phyloP scores from a whole-genome alignment of 805 yeast species.

The Diddensiella santjacobensis region DNA sequence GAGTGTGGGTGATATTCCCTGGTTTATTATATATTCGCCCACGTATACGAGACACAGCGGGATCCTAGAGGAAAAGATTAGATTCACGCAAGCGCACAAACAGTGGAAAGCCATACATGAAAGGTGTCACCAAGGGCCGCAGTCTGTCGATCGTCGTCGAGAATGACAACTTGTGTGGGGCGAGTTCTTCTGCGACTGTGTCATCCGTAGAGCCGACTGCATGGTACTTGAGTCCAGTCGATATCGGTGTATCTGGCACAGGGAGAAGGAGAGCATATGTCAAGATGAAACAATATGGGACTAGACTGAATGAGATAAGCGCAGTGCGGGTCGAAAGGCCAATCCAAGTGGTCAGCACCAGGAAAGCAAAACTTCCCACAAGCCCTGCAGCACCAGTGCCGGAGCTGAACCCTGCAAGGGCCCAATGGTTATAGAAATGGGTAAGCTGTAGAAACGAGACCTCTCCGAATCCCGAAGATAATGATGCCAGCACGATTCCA shows the following conservation, averaged over 20 bases:
- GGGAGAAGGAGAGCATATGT: constrained; percentile 34
- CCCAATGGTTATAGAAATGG: constrained; percentile 58
- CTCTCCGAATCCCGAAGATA: constrained; percentile 89
- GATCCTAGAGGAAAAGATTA: constrained; percentile 28
- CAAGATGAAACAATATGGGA: constrained; percentile 33
- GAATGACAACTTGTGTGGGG: neutral
- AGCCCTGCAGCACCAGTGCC: constrained; percentile 98
- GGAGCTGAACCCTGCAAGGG: constrained; percentile 82
- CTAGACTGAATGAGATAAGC: constrained; percentile 51
- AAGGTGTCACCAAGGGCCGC: constrained; percentile 38
- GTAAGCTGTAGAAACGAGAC: constrained; percentile 83
- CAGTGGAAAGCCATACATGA: constrained; percentile 43
- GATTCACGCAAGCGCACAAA: neutral
- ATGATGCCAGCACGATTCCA: constrained; percentile 77
- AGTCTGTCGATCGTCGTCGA: constrained; percentile 26
- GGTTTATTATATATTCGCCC: constrained; percentile 85
- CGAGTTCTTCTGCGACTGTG: constrained; percentile 1
- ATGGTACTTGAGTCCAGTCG: constrained; percentile 2
- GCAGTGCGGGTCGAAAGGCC: constrained; percentile 51
- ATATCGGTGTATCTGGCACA: constrained; percentile 15
- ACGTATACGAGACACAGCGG: constrained; percentile 82
- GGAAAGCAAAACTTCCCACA: constrained; percentile 64
- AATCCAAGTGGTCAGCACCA: constrained; percentile 69
- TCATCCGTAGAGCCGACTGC: constrained; percentile 6
- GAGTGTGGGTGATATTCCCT: constrained; percentile 86